Evolutionary conservation across 805 yeast species (phyloP).

Genomic region (Ogataea polymorpha): DNA sequence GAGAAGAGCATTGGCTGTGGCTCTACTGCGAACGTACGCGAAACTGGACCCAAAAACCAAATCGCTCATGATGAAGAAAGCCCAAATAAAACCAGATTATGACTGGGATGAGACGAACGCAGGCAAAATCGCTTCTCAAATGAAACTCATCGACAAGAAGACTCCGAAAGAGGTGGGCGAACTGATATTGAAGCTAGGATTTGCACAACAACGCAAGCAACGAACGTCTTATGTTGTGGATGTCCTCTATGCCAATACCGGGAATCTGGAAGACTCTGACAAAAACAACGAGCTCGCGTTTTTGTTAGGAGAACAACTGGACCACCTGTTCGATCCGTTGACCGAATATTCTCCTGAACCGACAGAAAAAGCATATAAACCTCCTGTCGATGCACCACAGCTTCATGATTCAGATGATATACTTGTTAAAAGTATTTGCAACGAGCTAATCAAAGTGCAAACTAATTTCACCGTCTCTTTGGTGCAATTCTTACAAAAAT

Average conservation of each 20-base stretch:
- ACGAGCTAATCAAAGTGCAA: conserved; percentile 69
- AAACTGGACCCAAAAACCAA: conserved; percentile 39
- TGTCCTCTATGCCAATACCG: conserved; percentile 56
- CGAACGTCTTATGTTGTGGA: conserved; percentile 62
- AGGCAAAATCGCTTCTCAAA: conserved; percentile 69
- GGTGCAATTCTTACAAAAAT: conserved; percentile 73
- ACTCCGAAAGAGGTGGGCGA: conserved; percentile 59
- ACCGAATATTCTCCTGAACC: conserved; percentile 91
- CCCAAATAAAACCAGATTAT: conserved; percentile 24
- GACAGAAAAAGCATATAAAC: conserved; percentile 64
- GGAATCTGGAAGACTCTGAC: conserved; percentile 33
- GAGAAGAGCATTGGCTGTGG: conserved; percentile 72
- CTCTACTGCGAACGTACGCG: conserved; percentile 65
- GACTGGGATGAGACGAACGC: conserved; percentile 83
- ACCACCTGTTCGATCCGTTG: conserved; percentile 84
- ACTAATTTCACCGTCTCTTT: conserved; percentile 68
- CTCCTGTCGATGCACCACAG: conserved; percentile 41
- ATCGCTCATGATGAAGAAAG: conserved; percentile 14
- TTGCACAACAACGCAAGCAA: conserved; percentile 41
- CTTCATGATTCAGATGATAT: conserved; percentile 28
- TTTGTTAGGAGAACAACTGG: conserved; percentile 79
- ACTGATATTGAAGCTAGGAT: conserved; percentile 54
- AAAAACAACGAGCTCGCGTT: conserved; percentile 74
- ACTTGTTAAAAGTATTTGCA: conserved; percentile 50
- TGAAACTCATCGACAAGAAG: conserved; percentile 51